These are phyloP conservation scores for Hippophae rhamnoides DNA, from an alignment of 306 rosid species.

Conservation along the genomic window DNA sequence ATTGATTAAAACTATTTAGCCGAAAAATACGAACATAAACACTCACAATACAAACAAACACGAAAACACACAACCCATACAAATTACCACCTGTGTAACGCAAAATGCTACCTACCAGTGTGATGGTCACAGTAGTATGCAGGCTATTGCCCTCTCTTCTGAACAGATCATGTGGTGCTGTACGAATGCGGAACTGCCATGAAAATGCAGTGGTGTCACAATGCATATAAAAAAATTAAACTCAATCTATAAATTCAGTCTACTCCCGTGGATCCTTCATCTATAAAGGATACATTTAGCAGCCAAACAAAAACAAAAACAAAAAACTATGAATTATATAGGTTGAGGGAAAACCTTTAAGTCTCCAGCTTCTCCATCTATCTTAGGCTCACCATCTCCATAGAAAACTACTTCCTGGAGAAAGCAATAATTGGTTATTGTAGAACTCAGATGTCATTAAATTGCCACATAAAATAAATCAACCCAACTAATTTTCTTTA, in stretches of 20 bases:
- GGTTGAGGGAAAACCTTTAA: slow-evolving; percentile 51
- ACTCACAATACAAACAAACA: too few species aligned
- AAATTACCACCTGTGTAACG: not conserved
- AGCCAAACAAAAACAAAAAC: too few species aligned
- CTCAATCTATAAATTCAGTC: slow-evolving; percentile 8
- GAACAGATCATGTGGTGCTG: slow-evolving; percentile 79
- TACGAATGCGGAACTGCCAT: slow-evolving; percentile 71
- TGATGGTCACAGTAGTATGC: slow-evolving; percentile 71
- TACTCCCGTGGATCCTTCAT: too few species aligned
- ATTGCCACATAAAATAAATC: not conserved
- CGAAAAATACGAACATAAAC: too few species aligned
- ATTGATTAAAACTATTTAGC: too few species aligned
- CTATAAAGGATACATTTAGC: too few species aligned
- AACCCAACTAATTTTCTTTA: not conserved
- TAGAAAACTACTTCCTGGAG: slow-evolving; percentile 86
- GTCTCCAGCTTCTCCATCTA: slow-evolving; percentile 97
- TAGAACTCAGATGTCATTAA: not conserved
- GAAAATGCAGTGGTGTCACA: slow-evolving; percentile 21
- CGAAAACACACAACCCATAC: too few species aligned
- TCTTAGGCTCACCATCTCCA: slow-evolving; percentile 93
- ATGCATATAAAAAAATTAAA: slow-evolving; percentile 1
- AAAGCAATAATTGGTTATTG: not conserved
- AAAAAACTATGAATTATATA: too few species aligned
- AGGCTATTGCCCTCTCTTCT: slow-evolving; percentile 81
- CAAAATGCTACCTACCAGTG: slow-evolving; percentile 43